Conservation (phyloP, 257 asterid genomes). For the Plantago major region DNA sequence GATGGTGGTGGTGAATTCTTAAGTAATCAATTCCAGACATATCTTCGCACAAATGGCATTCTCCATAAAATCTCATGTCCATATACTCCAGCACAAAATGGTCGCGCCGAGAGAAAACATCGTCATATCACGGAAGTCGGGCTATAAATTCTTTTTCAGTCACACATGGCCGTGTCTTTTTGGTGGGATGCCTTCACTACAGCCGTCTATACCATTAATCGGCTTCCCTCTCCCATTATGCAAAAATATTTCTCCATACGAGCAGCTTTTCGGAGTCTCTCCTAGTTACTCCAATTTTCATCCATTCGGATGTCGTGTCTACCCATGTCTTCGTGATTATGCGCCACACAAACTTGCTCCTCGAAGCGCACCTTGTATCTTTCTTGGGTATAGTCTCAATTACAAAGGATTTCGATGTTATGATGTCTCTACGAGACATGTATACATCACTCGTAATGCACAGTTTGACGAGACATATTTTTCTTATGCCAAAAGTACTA, state of each 20-base stretch:
- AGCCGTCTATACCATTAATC: background rate
- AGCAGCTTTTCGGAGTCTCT: background rate
- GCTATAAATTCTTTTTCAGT: background rate
- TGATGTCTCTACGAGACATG: background rate
- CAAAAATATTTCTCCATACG: constrained; percentile 7
- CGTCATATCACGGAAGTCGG: constrained; percentile 11
- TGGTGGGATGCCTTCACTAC: constrained; percentile 14
- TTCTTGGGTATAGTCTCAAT: background rate
- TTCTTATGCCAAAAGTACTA: too few species aligned
- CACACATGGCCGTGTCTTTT: background rate
- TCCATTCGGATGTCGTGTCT: constrained; percentile 15
- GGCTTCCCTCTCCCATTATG: background rate
- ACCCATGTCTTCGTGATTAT: constrained; percentile 6
- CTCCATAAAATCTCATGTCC: constrained; percentile 10
- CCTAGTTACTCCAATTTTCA: constrained; percentile 15
- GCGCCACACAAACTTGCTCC: too few species aligned
- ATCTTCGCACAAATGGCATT: background rate
- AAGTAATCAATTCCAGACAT: background rate
- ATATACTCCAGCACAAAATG: too few species aligned
- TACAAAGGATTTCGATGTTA: constrained; percentile 10
- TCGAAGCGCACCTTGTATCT: constrained; percentile 2
- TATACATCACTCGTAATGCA: background rate
- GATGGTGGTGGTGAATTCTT: background rate
- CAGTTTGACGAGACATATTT: too few species aligned
- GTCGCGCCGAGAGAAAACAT: constrained; percentile 12